phyloP scores from a whole-genome alignment of 176 grass and related monocot species.

The Eleusine coracana region DNA sequence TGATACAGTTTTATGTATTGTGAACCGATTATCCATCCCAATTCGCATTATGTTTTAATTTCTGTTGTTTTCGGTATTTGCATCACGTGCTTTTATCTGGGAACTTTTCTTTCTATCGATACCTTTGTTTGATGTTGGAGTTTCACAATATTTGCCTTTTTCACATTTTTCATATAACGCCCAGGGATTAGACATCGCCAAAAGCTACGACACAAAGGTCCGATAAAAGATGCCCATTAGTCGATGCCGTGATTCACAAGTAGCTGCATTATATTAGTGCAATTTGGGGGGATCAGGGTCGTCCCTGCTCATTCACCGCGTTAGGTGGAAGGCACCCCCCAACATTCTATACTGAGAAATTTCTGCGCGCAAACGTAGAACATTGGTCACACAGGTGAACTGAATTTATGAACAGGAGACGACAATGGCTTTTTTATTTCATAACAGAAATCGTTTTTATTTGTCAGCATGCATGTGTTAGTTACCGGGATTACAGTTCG shows the following conservation, averaged over 20 bases:
- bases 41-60: no score
- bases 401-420: no score
- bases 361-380: not conserved
- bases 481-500: not conserved
- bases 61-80: no score
- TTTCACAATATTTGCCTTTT: no score
- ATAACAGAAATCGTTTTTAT: not conserved
- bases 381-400: not conserved
- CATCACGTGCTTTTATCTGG: no score
- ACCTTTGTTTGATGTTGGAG: no score
- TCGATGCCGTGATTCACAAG: not conserved
- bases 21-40: no score
- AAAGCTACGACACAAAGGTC: not conserved
- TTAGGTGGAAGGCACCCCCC: not conserved
- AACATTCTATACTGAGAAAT: slow-evolving; percentile 3
- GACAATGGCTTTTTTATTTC: no score
- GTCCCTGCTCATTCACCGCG: not conserved
- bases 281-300: not conserved
- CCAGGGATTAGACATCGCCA: not conserved
- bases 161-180: not conserved
- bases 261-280: not conserved
- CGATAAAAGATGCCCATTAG: not conserved
- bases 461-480: not conserved
- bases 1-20: no score
- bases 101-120: no score